A percentile compares a stretch with the other conserved stretches of the same genome.
Evolutionary conservation across 768 basidiomycete species (phyloP).

Genomic region (Ramaria sp.): DNA sequence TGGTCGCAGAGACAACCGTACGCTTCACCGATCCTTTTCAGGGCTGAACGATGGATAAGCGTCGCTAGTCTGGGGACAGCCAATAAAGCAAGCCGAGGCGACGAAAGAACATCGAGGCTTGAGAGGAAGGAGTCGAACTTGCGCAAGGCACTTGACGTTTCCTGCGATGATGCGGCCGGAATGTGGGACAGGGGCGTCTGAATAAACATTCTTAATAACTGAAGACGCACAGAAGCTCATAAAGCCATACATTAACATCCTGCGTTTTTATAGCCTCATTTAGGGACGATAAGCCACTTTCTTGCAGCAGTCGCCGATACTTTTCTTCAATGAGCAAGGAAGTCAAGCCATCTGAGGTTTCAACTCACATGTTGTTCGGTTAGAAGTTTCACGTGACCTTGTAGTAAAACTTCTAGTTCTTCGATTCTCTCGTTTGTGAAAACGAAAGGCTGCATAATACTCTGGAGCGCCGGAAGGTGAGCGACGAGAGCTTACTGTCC

Average conservation of each 20-base stretch:
- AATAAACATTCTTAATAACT: constrained; percentile 22
- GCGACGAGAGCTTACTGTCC: neutral
- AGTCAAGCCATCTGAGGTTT: neutral
- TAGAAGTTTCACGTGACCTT: constrained; percentile 49
- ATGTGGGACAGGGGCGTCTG: constrained; percentile 71
- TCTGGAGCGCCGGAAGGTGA: constrained; percentile 25
- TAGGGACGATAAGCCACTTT: constrained; percentile 30
- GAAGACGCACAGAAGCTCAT: constrained; percentile 8
- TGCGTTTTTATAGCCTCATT: constrained; percentile 24
- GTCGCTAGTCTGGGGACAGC: constrained; percentile 54
- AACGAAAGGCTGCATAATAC: constrained; percentile 51
- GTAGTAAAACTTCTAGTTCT: constrained; percentile 48
- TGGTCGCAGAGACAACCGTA: constrained; percentile 70
- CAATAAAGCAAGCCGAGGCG: constrained; percentile 68
- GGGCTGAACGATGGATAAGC: constrained; percentile 65
- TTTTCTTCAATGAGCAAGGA: constrained; percentile 9
- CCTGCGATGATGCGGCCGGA: constrained; percentile 51
- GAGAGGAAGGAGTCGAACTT: constrained; percentile 82
- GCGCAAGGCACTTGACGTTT: constrained; percentile 51
- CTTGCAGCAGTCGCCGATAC: constrained; percentile 26
- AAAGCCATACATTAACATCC: constrained; percentile 22
- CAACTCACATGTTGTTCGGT: constrained; percentile 75
- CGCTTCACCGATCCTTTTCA: constrained; percentile 53
- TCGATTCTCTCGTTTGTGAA: constrained; percentile 57
- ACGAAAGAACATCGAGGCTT: constrained; percentile 67